These are phyloP conservation scores for Stagonosporopsis rhizophila DNA, from an alignment of 2,329 filamentous ascomycete genomes.

Conservation along the genomic window DNA sequence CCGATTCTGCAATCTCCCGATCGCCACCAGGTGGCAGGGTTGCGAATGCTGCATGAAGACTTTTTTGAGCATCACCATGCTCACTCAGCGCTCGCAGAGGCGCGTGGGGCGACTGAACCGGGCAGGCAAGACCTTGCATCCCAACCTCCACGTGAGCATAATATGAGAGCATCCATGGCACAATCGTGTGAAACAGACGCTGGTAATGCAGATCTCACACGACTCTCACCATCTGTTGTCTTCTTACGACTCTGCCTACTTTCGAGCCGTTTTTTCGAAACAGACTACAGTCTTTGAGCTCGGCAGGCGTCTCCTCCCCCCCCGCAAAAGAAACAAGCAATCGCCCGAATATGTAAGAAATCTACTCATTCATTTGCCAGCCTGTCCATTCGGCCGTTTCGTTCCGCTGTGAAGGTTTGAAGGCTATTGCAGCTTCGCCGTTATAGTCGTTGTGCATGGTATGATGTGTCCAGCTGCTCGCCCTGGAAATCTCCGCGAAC, in stretches of 20 bases:
- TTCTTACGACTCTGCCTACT: neutral
- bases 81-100: neutral
- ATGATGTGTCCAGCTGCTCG: neutral
- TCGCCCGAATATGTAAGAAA: too few species aligned
- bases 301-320: slow-evolving; percentile 1
- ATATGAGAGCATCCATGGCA: neutral
- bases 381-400: neutral
- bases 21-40: slow-evolving; percentile 8
- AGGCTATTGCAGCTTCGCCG: neutral
- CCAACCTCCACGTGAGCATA: neutral
- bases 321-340: slow-evolving; percentile 9
- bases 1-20: slow-evolving; percentile 11
- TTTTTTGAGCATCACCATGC: neutral
- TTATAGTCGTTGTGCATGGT: slow-evolving; percentile 9
- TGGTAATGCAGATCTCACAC: neutral
- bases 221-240: neutral
- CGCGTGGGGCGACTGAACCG: neutral
- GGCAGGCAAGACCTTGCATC: neutral
- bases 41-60: neutral
- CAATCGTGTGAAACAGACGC: neutral
- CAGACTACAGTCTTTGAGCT: neutral
- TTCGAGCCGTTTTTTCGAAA: slow-evolving; percentile 6
- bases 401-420: neutral
- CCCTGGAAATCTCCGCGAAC: neutral
- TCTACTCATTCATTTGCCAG: neutral